Evolutionary conservation across 371 early-diverging fungal genomes (phyloP).

Genomic region (Batrachochytrium dendrobatidis): DNA sequence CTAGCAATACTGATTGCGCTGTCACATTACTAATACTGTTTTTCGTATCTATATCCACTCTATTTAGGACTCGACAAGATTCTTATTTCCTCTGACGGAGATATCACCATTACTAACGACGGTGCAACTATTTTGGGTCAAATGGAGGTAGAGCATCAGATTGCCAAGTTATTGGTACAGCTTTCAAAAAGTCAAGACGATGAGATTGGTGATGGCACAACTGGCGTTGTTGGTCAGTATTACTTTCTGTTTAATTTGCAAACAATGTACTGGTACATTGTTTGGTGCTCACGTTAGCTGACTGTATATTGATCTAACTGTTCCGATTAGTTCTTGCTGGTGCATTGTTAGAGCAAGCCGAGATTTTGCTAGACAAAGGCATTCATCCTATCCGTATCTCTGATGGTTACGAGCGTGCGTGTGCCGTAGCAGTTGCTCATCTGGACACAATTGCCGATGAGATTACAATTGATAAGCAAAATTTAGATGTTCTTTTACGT

Average conservation of each 20-base stretch:
- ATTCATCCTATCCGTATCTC: conserved; percentile 99
- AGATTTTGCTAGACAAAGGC: conserved; percentile 90
- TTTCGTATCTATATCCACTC: not conserved
- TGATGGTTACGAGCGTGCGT: conserved; percentile 97
- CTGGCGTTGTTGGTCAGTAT: conserved; percentile 92
- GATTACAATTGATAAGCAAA: conserved; percentile 75
- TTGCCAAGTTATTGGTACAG: conserved; percentile 97
- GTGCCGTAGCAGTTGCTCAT: conserved; percentile 84
- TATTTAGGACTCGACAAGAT: conserved; percentile 97
- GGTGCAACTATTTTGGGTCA: conserved; percentile 99
- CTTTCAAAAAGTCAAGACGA: conserved; percentile 98
- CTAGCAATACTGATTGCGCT: not conserved
- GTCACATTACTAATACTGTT: not conserved
- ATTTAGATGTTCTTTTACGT: conserved; percentile 82
- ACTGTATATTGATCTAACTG: not conserved
- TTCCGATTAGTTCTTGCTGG: conserved; percentile 85
- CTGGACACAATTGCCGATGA: conserved; percentile 88
- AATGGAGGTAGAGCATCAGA: conserved; percentile 99
- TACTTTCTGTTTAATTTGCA: not conserved
- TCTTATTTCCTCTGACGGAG: conserved; percentile 97
- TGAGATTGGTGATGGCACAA: conserved; percentile 99
- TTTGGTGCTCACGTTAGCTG: no score
- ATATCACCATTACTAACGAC: conserved; percentile 99
- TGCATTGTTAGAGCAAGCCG: conserved; percentile 95
- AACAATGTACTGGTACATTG: conserved; percentile 1